These are phyloP conservation scores for Sporothrix phasma DNA, from an alignment of 2,329 filamentous ascomycete species.

Conservation along the genomic window DNA sequence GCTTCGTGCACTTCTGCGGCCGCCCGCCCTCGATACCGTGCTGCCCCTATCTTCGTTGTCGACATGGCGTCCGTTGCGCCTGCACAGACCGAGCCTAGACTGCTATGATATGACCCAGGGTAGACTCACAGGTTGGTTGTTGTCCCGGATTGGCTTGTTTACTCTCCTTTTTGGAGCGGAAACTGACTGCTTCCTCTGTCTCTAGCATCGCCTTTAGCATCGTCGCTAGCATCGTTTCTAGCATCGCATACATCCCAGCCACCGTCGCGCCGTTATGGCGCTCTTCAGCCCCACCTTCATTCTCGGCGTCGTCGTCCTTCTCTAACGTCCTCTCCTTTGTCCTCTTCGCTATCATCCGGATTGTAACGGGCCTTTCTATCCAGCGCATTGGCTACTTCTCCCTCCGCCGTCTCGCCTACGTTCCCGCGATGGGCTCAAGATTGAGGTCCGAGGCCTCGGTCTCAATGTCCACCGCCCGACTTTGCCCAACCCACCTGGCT, in stretches of 20 bases:
- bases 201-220: too few relatives aligned
- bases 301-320: constrained; percentile 71
- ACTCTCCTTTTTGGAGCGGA: not conserved
- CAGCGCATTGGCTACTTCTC: constrained; percentile 92
- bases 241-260: not conserved
- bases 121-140: constrained; percentile 3
- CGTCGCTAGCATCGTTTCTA: too few relatives aligned
- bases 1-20: not conserved
- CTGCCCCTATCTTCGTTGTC: not conserved
- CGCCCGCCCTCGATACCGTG: not conserved
- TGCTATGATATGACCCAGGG: constrained; percentile 9
- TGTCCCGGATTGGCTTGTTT: not conserved
- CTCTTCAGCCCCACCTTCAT: constrained; percentile 70
- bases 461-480: constrained; percentile 86
- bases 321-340: constrained; percentile 90
- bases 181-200: not conserved
- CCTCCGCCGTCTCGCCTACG: constrained; percentile 80
- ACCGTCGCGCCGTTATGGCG: constrained; percentile 41
- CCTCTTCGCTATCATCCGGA: constrained; percentile 82
- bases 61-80: constrained; percentile 12
- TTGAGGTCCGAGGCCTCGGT: constrained; percentile 83
- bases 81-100: constrained; percentile 10
- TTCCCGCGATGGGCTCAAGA: constrained; percentile 78
- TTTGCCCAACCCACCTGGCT: constrained; percentile 96
- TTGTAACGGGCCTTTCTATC: constrained; percentile 88